Base-by-base conservation (phyloP, 805 yeast genomes). In the Candida succiphila region DNA sequence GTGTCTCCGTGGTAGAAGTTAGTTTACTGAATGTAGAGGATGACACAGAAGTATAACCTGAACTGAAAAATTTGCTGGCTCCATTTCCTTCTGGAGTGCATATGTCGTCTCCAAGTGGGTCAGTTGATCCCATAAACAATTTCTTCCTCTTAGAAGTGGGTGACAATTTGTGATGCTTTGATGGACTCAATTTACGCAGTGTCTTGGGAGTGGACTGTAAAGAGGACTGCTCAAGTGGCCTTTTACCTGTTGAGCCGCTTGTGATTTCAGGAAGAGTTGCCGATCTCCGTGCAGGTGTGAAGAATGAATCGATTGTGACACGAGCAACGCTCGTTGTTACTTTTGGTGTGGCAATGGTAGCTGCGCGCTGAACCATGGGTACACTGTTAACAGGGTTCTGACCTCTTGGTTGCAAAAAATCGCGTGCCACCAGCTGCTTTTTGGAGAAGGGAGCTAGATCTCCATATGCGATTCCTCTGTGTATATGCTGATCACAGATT, bases 391-490 rank as follows among this genome's bases (percentile, higher is more conserved):
- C 12, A 23, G 9, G 13, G 4, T 7, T 25, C 17, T 16, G 23
- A 21, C 23, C 23, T 8, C 10, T 8, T 10, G 7, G 7, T 21
- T 10, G 7, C 10, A 21, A 8, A 23, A 9, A 25, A 12, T 24
- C 26, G 42, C 80, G 57, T 3, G 78, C 58, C 1, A 62, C 38
- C 22, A 78, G 54, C 1, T 54, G 52, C 29, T 54, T 48, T 40
- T 72, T 73, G 1, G 74, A 63, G 34, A 69, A 63, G 1, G 96
- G 96, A 51, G 79, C 73, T 8, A 82, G 43, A 7, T 64, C 67
- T 1, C 94, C 96, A 14, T 40, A 42, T 8, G 94, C 83, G 16
- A 87, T 65, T 27, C 57, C 54, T 1, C 41, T 40, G 44, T 83
- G 88, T 8, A 72, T 42, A 1, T 63, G 66, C 22, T 63, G 58